Base-by-base conservation (phyloP, 768 basidiomycete species). In the Coprinellus micaceus region DNA sequence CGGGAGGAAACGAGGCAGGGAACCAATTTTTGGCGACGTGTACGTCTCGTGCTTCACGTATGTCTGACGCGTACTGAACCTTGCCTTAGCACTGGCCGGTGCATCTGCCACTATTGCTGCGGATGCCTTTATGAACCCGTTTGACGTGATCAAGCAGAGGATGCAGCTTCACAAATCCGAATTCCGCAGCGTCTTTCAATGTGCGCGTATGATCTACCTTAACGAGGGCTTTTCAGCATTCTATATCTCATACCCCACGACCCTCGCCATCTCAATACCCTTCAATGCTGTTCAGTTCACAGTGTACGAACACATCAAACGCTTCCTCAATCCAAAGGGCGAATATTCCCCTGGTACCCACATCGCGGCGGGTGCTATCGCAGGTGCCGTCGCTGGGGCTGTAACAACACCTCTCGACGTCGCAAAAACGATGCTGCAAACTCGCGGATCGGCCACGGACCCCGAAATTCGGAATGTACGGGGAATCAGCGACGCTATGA, bases 121-220 rank as follows among this genome's bases (percentile, higher is more conserved):
- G 56, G 97, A 99, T 75, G 97, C 97, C 2, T 77, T 98, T 53
- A 99, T 99, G 97, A 99, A 98, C 71, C 97, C 97, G 2, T 99
- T 99, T 67, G 97, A 99, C 74, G 96, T 99, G 64, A 92, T 99
- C 77, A 99, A 99, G 74, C 97, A 99, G 77, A 86, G 97, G 51
- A 98, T 99, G 97, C 97, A 99, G 73, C 79, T 98, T 55, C 94
- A 95, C 74, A 85, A 90, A 67, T 98, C 97, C 3, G 79, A 89
- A 69, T 94, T 93, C 72, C 88, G 88, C 44, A 92, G 91, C 36
- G 91, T 95, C 41, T 74, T 87, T 61, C 82, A 84, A n/a, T 94
- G 94, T 63, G 92, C 94, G 55, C 81, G 81, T 22, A 85, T 86
- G 12, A 89, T 99, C 51, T 94, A 93, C 73, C 81, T 73, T 43